A percentile compares a stretch with the other conserved stretches of the same genome.
Conservation (phyloP, 805 yeast genomes). For the Cyberlindnera xylosilytica region DNA sequence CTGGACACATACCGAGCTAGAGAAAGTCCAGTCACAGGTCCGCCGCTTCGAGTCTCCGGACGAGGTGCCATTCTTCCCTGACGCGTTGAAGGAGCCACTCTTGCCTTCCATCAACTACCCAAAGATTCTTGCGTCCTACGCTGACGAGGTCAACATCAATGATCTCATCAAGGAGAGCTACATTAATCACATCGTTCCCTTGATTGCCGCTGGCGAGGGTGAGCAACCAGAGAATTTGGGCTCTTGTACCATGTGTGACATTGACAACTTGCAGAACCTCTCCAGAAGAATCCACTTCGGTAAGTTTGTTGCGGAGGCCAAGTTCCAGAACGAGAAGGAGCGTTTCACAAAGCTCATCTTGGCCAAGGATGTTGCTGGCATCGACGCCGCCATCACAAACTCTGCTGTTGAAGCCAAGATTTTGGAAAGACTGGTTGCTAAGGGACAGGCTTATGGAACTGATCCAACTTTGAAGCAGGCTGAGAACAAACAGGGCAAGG, state of each 20-base stretch:
- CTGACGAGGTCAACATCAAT: slow-evolving; percentile 75
- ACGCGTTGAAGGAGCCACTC: slow-evolving; percentile 57
- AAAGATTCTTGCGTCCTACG: slow-evolving; percentile 67
- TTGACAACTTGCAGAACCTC: slow-evolving; percentile 81
- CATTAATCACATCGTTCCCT: slow-evolving; percentile 70
- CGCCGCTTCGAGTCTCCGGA: slow-evolving; percentile 94
- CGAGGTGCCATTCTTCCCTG: slow-evolving; percentile 85
- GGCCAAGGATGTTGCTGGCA: slow-evolving; percentile 64
- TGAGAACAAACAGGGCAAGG: slow-evolving; percentile 66
- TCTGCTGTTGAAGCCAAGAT: slow-evolving; percentile 82
- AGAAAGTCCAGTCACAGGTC: slow-evolving; percentile 70
- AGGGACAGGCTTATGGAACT: slow-evolving; percentile 83
- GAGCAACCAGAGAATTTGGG: slow-evolving; percentile 88
- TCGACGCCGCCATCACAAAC: slow-evolving; percentile 81
- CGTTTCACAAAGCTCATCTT: slow-evolving; percentile 61
- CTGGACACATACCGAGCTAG: slow-evolving; percentile 77
- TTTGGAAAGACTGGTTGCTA: slow-evolving; percentile 68
- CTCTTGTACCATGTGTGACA: slow-evolving; percentile 79
- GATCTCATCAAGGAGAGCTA: slow-evolving; percentile 64
- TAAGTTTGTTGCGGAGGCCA: slow-evolving; percentile 95
- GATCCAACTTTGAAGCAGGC: slow-evolving; percentile 79
- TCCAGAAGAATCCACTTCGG: slow-evolving; percentile 96
- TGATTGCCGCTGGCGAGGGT: slow-evolving; percentile 59
- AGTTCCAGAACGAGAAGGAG: slow-evolving; percentile 67
- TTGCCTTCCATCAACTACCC: slow-evolving; percentile 83